A percentile compares a stretch with the other conserved stretches of the same genome.
Conservation (phyloP, 768 basidiomycete species). For the Ramaria rubella region DNA sequence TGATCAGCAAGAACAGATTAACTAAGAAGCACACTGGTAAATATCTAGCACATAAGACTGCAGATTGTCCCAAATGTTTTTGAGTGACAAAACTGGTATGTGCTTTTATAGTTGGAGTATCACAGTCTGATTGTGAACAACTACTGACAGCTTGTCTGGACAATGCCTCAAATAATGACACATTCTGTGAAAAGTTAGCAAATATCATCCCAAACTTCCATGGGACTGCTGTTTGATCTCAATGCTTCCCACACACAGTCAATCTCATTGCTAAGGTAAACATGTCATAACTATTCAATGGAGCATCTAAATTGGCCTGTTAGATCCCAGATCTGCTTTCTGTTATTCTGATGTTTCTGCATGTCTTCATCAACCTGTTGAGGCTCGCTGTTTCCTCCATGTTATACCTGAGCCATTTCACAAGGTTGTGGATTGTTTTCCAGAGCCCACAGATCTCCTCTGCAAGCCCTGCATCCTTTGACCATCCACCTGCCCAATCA, state of each 20-base stretch:
- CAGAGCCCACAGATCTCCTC: too few species aligned
- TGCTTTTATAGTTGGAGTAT: background rate
- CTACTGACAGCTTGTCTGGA: constrained; percentile 27
- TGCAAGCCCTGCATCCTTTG: too few species aligned
- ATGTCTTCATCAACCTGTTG: too few species aligned
- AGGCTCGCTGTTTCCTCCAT: too few species aligned
- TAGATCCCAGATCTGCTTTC: too few species aligned
- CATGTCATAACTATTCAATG: too few species aligned
- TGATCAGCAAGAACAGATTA: constrained; percentile 17
- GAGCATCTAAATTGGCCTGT: background rate
- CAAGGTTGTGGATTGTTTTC: too few species aligned
- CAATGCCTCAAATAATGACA: constrained; percentile 28
- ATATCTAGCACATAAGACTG: constrained; percentile 24
- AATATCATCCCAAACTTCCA: constrained; percentile 20
- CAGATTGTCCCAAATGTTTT: constrained; percentile 23
- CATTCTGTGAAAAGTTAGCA: constrained; percentile 19
- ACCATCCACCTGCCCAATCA: too few species aligned
- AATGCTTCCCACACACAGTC: too few species aligned
- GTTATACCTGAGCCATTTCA: too few species aligned
- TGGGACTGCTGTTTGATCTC: constrained; percentile 14
- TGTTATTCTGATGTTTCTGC: too few species aligned
- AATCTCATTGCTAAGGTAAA: constrained; percentile 30
- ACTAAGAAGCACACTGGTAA: constrained; percentile 23
- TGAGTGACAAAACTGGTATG: constrained; percentile 23
- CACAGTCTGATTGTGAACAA: constrained; percentile 8